Percentiles rank a stretch among this genome's conserved stretches.
phyloP scores from a whole-genome alignment of 352 stramenopile species.

The Globisporangium apiculatum region DNA sequence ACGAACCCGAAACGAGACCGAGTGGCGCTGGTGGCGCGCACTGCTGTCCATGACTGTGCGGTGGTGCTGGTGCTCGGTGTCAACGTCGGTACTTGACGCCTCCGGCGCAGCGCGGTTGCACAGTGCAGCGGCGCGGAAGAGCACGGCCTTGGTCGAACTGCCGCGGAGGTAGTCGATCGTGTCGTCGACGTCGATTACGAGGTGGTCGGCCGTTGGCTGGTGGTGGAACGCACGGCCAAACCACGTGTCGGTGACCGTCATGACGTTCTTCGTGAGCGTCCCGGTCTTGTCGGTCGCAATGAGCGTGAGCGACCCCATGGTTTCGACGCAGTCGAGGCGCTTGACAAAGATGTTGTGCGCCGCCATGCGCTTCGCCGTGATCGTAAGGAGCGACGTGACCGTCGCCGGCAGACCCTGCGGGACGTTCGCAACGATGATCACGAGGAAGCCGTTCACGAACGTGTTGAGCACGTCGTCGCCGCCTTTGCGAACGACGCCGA shows the following conservation, averaged over 20 bases:
- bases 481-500: conserved; percentile 28
- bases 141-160: conserved; percentile 19
- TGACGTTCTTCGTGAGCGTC: conserved; percentile 82
- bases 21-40: not conserved
- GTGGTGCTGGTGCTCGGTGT: not conserved
- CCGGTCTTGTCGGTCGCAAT: conserved; percentile 92
- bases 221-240: conserved; percentile 20
- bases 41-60: not conserved
- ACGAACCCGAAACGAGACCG: conserved; percentile 10
- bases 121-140: conserved; percentile 25
- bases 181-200: conserved; percentile 28
- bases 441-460: conserved; percentile 41
- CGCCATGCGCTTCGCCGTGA: conserved; percentile 74
- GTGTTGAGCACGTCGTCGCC: conserved; percentile 28
- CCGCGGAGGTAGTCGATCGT: conserved; percentile 23
- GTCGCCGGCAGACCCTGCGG: conserved; percentile 89
- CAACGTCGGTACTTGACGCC: not conserved
- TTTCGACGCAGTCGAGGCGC: conserved; percentile 83
- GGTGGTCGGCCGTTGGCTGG: conserved; percentile 19
- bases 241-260: conserved; percentile 49
- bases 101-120: conserved; percentile 34
- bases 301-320: conserved; percentile 82
- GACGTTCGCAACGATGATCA: conserved; percentile 58
- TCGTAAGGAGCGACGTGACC: conserved; percentile 83
- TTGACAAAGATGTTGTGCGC: conserved; percentile 87